Percentiles rank a stretch among this genome's conserved stretches.
Conservation (phyloP, 139 green algal species). For the Ettlia oleoabundans region DNA sequence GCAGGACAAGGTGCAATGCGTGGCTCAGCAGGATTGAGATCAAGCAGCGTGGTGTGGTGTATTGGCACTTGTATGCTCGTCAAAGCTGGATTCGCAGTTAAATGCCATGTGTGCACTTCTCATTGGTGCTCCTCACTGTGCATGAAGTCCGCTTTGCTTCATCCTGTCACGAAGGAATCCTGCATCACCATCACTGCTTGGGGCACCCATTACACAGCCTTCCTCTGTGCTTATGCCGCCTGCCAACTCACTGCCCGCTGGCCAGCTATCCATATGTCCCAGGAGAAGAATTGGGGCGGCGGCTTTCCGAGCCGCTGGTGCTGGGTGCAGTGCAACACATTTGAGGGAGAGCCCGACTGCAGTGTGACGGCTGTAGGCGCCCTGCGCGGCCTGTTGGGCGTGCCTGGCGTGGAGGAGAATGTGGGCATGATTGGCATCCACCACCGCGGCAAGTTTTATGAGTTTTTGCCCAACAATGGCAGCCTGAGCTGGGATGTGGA, state of each 20-base stretch:
- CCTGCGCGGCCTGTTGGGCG: slow-evolving; percentile 55
- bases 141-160: no score
- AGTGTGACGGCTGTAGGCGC: slow-evolving; percentile 88
- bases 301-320: slow-evolving; percentile 94
- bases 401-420: slow-evolving; percentile 85
- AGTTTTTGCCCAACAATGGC: slow-evolving; percentile 89
- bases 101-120: no score
- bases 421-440: slow-evolving; percentile 93
- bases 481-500: slow-evolving; percentile 84
- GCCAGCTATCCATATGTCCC: slow-evolving; percentile 41
- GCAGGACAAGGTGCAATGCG: no score
- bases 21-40: no score
- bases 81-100: no score
- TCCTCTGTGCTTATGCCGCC: background rate
- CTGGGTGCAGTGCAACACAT: slow-evolving; percentile 96
- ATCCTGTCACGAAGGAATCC: no score
- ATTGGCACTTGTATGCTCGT: no score
- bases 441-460: slow-evolving; percentile 78
- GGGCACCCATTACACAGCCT: no score
- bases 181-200: background rate
- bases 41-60: no score
- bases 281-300: slow-evolving; percentile 98
- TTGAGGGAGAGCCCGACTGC: slow-evolving; percentile 71
- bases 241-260: background rate
- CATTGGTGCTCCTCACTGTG: no score